Conservation (phyloP, 805 yeast genomes). For the Zygoascus flipseniorum region DNA sequence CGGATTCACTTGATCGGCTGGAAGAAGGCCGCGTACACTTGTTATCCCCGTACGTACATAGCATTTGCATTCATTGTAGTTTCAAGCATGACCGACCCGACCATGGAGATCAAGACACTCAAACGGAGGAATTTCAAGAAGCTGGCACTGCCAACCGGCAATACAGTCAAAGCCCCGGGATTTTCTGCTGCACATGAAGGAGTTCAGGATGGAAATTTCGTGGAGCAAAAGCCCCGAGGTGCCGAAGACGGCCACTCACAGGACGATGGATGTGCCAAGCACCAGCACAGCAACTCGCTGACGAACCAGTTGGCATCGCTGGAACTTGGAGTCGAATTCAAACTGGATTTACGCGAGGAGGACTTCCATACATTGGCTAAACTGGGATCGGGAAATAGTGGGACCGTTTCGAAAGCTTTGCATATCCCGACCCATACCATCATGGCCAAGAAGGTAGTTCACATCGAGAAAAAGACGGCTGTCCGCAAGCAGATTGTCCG, state of each 20-base stretch:
- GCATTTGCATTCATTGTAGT: not conserved
- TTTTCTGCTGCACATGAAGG: not conserved
- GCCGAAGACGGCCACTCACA: not conserved
- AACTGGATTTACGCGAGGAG: constrained; percentile 43
- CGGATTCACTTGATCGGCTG: too few species aligned
- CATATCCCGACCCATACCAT: constrained; percentile 82
- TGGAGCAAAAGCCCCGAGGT: not conserved
- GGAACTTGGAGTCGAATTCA: constrained; percentile 47
- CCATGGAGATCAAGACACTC: constrained; percentile 32
- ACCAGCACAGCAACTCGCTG: constrained; percentile 19
- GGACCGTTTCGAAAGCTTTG: constrained; percentile 79
- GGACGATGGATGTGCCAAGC: not conserved
- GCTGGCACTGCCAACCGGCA: constrained; percentile 32
- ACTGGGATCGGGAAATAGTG: constrained; percentile 91
- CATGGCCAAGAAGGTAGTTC: constrained; percentile 86
- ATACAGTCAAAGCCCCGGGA: not conserved
- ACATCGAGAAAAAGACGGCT: constrained; percentile 70
- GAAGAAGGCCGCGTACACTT: too few species aligned
- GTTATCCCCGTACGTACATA: too few species aligned
- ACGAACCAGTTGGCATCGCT: constrained; percentile 38
- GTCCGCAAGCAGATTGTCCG: constrained; percentile 78
- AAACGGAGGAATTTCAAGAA: constrained; percentile 54
- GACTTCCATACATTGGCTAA: constrained; percentile 70
- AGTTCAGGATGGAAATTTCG: not conserved
- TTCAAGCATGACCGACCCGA: not conserved